Base-by-base conservation (phyloP, 208 protist species). In the Wallacemonas collosoma region DNA sequence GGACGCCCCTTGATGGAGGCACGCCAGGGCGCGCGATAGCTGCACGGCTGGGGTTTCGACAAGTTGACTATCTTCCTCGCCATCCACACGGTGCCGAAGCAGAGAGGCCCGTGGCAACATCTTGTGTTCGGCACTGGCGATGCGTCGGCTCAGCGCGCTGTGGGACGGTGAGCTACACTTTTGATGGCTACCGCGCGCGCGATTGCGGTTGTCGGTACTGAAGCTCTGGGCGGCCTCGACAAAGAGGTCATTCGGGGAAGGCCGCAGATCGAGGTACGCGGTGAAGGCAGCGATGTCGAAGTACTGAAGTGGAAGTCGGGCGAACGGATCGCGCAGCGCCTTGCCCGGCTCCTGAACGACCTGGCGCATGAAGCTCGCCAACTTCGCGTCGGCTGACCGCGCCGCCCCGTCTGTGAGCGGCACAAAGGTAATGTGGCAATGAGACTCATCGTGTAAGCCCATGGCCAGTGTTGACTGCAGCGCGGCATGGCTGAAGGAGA, bases 221-320 rank as follows among this genome's bases (percentile, higher is more conserved):
- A 45, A 1, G 58, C 63, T 2, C 1, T 12, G 35, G 48, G 45
- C 47, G 12, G 38, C 45, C 58, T 66, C 41, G 40, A 15, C 47
- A 6, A 12, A 38, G 6, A 64, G 40, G 12, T 35, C 11, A 15
- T 36, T 9, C 12, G 45, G 48, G 14, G 72, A 70, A 3, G 73
- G 73, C 2, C 76, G 74, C 44, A 89, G 71, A 35, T 82, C 76
- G 45, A 88, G 66, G 69, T 78, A 77, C 17, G 80, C 80, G 38
- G 89, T 94, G 76, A 85, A 91, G 17, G 77, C 79, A 2, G 76
- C 88, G 3, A 93, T 72, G 70, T 78, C 77, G 61, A 87, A 86
- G 61, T 84, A 83, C 55, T 81, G 68, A 44, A 72, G 58, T 35
- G 80, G 78, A 2, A 94, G 67, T 9, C 71, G 64, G 35, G 65